Conservation (phyloP, 176 grass and related monocot species). For the Elaeis guineensis region DNA sequence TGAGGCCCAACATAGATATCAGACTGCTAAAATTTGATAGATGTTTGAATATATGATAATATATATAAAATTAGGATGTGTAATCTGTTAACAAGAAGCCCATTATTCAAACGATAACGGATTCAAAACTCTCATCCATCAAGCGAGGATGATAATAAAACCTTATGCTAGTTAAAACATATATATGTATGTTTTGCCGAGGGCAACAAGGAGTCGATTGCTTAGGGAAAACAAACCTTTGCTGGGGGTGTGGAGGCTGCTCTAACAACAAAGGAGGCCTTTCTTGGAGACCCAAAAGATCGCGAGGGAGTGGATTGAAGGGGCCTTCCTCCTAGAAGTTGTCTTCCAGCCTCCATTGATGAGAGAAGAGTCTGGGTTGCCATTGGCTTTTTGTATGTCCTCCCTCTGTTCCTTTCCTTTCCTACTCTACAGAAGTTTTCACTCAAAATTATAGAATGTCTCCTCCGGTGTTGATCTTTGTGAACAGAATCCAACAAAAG, state of each 20-base stretch:
- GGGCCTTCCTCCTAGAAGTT: conserved; percentile 57
- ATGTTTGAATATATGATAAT: no score
- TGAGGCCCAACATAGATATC: no score
- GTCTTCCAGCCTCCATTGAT: conserved; percentile 49
- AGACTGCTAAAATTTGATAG: no score
- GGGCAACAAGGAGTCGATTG: no score
- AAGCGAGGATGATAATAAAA: no score
- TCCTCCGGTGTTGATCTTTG: conserved; percentile 15
- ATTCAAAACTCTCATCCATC: no score
- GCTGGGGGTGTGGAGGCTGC: conserved; percentile 71
- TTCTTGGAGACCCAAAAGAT: conserved; percentile 29
- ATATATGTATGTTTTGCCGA: no score
- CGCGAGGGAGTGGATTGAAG: conserved; percentile 34
- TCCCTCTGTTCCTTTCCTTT: conserved; percentile 3
- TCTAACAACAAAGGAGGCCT: conserved; percentile 62
- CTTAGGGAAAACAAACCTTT: conserved; percentile 35
- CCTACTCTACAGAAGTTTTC: not conserved
- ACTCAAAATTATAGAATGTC: no score
- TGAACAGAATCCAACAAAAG: conserved; percentile 22
- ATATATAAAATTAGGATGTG: no score
- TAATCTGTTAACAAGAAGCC: no score
- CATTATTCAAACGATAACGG: no score
- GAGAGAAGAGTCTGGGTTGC: conserved; percentile 80
- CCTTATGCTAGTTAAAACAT: no score
- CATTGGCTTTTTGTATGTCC: conserved; percentile 14